Base-by-base conservation (phyloP, 164 flowering plant genomes). In the Malania oleifera region DNA sequence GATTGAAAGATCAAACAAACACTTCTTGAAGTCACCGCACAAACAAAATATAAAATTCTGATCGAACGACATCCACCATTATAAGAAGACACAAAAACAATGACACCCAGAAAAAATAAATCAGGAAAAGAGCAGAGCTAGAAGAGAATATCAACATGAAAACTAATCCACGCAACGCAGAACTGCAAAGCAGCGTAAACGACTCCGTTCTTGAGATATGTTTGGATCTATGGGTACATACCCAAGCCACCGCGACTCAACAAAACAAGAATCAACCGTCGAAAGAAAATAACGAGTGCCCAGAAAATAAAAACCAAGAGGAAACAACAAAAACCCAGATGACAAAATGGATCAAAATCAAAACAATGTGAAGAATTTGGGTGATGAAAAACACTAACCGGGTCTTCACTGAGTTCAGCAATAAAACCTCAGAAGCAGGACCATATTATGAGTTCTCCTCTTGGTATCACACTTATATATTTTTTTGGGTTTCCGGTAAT, bases 151-250 rank as follows among this genome's bases (percentile, higher is more conserved):
- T 31, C 35, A 9, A 31, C 35, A 31, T 31, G n/a, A 31, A 31
- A 4, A 31, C 35, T 41, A 41, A 49, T 46, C 19, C 19, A 35
- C 26, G 52, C 3, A 13, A 29, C 49, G 15, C 12, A 49, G 27
- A 41, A 15, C 27, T 3, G n/a, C 11, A 26, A 38, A 44, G 27
- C 18, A 23, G 39, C 13, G 14, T 17, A 22, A 23, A 59, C 7
- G 10, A 52, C 29, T 47, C 54, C 14, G 63, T 46, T 39, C 27
- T 7, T 35, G 52, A 31, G 20, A 20, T 46, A n/a, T 18, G 20
- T 44, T 55, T 43, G 60, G 70, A 60, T 67, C 61, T 26, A 60
- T 49, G 34, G 57, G 11, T 27, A 41, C 17, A 25, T 25, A n/a
- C 24, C 34, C 22, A 59, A 47, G 55, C 38, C 51, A 57, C 59